These are phyloP conservation scores for Xylaria bambusicola DNA, from an alignment of 495 filamentous ascomycete genomes.

Conservation along the genomic window DNA sequence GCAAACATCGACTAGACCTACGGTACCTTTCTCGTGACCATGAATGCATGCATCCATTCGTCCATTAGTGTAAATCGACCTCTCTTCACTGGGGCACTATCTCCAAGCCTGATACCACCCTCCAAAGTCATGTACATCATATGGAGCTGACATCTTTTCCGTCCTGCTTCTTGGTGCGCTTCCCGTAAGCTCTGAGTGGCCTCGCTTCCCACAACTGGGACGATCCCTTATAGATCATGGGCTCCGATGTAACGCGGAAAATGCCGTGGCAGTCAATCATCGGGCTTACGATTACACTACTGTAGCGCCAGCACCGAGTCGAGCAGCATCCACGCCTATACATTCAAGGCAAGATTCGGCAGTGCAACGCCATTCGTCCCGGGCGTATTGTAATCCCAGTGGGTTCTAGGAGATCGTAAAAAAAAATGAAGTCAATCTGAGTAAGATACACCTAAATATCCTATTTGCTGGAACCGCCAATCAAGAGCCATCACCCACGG, in stretches of 20 bases:
- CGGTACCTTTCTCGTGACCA: background rate
- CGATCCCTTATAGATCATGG: background rate
- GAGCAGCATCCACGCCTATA: constrained; percentile 11
- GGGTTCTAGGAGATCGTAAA: background rate
- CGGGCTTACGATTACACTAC: constrained; percentile 4
- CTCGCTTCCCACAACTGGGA: background rate
- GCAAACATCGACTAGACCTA: no score
- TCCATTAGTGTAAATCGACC: background rate
- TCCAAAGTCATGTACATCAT: background rate
- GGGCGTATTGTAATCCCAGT: background rate
- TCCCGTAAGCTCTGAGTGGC: background rate
- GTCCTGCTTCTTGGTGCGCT: background rate
- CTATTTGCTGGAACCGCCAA: background rate
- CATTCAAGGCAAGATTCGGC: constrained; percentile 15
- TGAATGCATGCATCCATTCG: constrained; percentile 4
- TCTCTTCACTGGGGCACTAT: background rate
- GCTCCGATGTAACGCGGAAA: constrained; percentile 6
- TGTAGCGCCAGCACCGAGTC: constrained; percentile 9
- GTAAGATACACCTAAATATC: background rate
- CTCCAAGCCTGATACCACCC: background rate
- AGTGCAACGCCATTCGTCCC: constrained; percentile 8
- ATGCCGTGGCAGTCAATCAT: constrained; percentile 5
- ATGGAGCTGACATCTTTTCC: background rate
- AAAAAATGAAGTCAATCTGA: background rate
- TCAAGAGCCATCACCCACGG: background rate